Evolutionary conservation across 345 rosid genomes (phyloP).

Genomic region (Pistacia vera): DNA sequence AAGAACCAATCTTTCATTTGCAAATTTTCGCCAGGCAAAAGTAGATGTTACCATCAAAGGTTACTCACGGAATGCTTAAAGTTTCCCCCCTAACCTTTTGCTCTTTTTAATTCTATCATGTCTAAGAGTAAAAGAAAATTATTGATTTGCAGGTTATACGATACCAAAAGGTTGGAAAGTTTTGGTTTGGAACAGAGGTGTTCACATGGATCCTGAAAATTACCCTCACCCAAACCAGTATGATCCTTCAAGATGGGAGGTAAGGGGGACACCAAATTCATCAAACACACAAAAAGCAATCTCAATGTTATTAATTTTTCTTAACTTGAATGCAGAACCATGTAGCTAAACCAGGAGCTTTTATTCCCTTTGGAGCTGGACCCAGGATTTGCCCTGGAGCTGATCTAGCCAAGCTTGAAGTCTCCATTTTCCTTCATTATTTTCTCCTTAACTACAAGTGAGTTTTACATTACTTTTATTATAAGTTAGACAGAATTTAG

Average conservation of each 20-base stretch:
- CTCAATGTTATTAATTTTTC: too few relatives aligned
- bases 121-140: too few relatives aligned
- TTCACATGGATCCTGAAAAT: conserved; percentile 45
- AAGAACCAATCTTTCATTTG: conserved; percentile 16
- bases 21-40: conserved; percentile 32
- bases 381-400: conserved; percentile 52
- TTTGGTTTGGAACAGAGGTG: conserved; percentile 48
- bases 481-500: too few relatives aligned
- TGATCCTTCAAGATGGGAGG: conserved; percentile 57
- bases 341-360: conserved; percentile 44
- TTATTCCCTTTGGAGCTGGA: conserved; percentile 59
- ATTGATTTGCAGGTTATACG: conserved; percentile 35
- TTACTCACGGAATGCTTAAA: background rate
- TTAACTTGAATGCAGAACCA: conserved; percentile 19
- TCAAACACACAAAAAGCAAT: too few relatives aligned
- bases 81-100: too few relatives aligned
- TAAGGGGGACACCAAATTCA: conserved; percentile 11
- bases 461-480: background rate
- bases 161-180: conserved; percentile 67
- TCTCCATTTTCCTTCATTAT: conserved; percentile 48
- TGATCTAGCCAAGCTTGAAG: conserved; percentile 56
- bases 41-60: conserved; percentile 28
- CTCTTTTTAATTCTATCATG: too few relatives aligned
- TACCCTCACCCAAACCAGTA: conserved; percentile 40
- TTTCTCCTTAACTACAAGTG: conserved; percentile 51